Percentiles rank a stretch among this genome's conserved stretches.
Evolutionary conservation across 2,329 filamentous ascomycete species (phyloP).

Genomic region (Trichoderma atrobrunneum): DNA sequence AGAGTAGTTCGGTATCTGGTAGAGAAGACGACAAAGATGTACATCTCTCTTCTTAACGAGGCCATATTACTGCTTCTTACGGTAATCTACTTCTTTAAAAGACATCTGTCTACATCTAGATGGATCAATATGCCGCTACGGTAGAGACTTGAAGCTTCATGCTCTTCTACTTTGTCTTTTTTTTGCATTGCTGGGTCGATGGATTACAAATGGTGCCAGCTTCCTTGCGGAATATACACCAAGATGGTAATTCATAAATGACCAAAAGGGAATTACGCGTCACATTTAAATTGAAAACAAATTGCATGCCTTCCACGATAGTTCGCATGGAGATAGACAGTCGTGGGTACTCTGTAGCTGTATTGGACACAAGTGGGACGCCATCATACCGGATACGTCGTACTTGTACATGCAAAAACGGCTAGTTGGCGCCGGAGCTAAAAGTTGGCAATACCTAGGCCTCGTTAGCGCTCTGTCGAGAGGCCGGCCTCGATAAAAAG

Average conservation of each 20-base stretch:
- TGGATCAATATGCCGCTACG: background rate
- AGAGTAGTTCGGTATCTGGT: background rate
- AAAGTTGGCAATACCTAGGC: background rate
- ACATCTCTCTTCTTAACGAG: background rate
- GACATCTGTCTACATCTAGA: rapidly evolving
- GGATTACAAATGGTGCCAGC: background rate
- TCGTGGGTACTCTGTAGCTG: background rate
- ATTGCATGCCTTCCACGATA: background rate
- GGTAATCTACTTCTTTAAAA: too few species aligned
- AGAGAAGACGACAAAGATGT: background rate
- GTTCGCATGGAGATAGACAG: background rate
- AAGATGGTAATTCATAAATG: background rate
- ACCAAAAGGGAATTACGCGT: background rate
- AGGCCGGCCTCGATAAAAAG: background rate
- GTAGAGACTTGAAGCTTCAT: background rate
- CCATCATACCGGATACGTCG: background rate
- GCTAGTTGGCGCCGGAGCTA: slow-evolving; percentile 12
- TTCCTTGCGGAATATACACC: background rate
- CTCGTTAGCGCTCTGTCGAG: background rate
- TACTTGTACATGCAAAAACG: background rate
- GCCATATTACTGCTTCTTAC: background rate
- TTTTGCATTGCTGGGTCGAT: background rate
- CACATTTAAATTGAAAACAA: background rate
- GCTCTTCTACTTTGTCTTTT: background rate
- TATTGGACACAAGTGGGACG: background rate